Conservation (phyloP, 257 asterid genomes). For the Catharanthus roseus region DNA sequence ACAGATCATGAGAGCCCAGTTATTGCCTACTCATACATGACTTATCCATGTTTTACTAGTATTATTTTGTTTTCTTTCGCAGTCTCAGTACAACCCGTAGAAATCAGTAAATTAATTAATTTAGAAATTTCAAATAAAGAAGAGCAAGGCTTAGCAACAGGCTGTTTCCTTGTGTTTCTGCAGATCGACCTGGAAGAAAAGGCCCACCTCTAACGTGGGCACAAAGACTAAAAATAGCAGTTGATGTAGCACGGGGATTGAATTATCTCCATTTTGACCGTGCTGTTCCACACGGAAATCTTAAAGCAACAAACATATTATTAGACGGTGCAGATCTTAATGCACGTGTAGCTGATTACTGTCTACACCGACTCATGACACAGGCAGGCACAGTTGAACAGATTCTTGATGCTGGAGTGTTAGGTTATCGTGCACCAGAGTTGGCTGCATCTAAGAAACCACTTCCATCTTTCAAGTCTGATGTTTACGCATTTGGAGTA, state of each 20-base stretch:
- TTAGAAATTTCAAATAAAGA: neutral
- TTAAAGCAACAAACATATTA: slow-evolving; percentile 76
- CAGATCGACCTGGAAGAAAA: slow-evolving; percentile 94
- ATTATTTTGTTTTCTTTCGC: neutral
- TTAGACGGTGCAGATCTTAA: slow-evolving; percentile 83
- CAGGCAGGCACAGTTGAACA: slow-evolving; percentile 88
- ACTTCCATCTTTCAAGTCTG: slow-evolving; percentile 84
- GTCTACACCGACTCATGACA: slow-evolving; percentile 96
- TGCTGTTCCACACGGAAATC: slow-evolving; percentile 91
- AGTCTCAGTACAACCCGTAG: neutral
- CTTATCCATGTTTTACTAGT: neutral
- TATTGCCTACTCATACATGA: neutral
- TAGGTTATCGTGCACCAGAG: slow-evolving; percentile 97
- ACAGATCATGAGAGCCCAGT: neutral
- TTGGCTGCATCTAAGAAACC: slow-evolving; percentile 83
- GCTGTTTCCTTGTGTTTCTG: neutral
- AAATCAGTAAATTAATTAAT: neutral
- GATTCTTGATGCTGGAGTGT: slow-evolving; percentile 86
- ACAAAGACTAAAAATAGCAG: slow-evolving; percentile 86
- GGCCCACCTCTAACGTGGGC: slow-evolving; percentile 80
- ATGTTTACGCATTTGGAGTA: slow-evolving; percentile 88
- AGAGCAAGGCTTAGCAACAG: neutral
- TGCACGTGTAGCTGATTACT: slow-evolving; percentile 85
- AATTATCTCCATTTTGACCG: slow-evolving; percentile 99
- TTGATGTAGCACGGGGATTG: slow-evolving; percentile 97